These are phyloP conservation scores for Eucalyptus regnans DNA, from an alignment of 345 rosid genomes.

Conservation along the genomic window DNA sequence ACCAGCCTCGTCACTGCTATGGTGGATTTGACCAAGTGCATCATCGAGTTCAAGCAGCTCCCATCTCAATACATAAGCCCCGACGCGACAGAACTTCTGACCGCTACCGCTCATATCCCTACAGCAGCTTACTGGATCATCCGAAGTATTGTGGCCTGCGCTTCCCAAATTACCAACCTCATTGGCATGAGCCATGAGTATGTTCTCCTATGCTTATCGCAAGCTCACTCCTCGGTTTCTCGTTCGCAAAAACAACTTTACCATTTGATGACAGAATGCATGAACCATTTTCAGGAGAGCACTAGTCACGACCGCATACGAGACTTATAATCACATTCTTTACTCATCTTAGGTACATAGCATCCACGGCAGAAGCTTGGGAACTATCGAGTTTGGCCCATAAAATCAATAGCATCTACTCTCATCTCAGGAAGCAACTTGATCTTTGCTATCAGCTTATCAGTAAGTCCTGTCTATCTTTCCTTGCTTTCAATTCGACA, in stretches of 20 bases:
- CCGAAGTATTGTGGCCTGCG: constrained; percentile 28
- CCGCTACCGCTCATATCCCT: constrained; percentile 32
- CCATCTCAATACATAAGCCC: constrained; percentile 24
- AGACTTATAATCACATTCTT: neutral
- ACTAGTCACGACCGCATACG: neutral
- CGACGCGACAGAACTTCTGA: constrained; percentile 11
- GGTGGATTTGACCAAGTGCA: constrained; percentile 31
- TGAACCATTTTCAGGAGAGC: neutral
- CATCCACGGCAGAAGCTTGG: constrained; percentile 50
- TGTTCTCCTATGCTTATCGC: neutral
- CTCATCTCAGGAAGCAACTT: constrained; percentile 25
- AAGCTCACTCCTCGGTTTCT: neutral
- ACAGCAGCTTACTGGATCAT: constrained; percentile 54
- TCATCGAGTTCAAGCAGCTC: constrained; percentile 36
- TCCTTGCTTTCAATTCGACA: neutral
- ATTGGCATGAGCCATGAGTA: constrained; percentile 45
- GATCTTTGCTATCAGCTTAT: constrained; percentile 21
- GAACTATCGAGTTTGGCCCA: constrained; percentile 59
- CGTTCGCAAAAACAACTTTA: neutral
- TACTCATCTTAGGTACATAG: constrained; percentile 9
- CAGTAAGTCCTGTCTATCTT: constrained; percentile 6
- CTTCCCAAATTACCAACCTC: constrained; percentile 30
- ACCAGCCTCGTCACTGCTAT: constrained; percentile 19
- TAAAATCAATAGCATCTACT: constrained; percentile 34
- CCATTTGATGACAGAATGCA: neutral